Evolutionary conservation across 768 basidiomycete genomes (phyloP), one percentile per base, ranked within the genome.

Genomic region (Collybia sp.): DNA sequence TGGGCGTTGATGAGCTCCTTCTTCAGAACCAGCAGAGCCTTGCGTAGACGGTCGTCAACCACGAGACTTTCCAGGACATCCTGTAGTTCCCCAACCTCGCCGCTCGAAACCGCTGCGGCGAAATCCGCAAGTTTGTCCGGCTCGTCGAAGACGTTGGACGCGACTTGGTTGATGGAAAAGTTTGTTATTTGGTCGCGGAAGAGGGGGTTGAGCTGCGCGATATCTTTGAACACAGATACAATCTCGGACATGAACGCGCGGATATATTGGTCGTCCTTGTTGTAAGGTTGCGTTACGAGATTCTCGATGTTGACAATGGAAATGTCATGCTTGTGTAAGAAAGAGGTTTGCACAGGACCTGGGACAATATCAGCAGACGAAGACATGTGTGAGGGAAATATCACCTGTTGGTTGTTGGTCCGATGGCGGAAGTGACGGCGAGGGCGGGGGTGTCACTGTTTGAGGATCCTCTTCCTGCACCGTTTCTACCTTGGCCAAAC

Each of bases 181-280:
- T 92, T 93, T 51, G 93, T 93, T 54, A 97, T 95, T 61, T 97
- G 94, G 70, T 97, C 95, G 36, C 94, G 88, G 84, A 98, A 97
- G 53, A 97, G 82, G 1, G 93, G 93, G 65, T 96, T 95, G 36
- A 97, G 78, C 62, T 94, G 91, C 0, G 94, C 94, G 49, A 98
- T 96, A 60, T 97, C 94, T 72, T 98, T 98, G 80, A 98, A 97
- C 33, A 94, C 92, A 38, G 88, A 86, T 53, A 98, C 88, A 49
- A 98, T 92, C 67, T 98, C 95, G 36, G 86, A 85, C 82, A 93
- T 94, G 67, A 96, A 89, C 3, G 95, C 95, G 19, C 93, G 88
- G 55, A 95, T 85, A 63, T 94, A 88, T 62, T 96, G 93, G 66
- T 93, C 85, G 62, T 93, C 90, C 62, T 94, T 91, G 70, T 85